Evolutionary conservation across 768 basidiomycete species (phyloP).

Genomic region (Serendipita sp.): DNA sequence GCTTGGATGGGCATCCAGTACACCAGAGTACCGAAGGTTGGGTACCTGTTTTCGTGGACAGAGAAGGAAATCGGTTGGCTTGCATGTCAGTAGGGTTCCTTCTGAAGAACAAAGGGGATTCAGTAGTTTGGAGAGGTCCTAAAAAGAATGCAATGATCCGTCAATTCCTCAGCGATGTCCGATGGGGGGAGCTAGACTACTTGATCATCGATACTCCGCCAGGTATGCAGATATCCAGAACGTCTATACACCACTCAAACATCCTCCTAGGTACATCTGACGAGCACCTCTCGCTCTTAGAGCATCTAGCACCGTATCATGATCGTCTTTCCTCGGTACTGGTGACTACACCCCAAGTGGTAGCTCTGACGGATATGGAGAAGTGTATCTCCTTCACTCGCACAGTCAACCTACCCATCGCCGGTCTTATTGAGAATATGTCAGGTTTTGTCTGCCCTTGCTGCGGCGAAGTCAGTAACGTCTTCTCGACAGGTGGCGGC

Average conservation of each 20-base stretch:
- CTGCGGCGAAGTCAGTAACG: slow-evolving; percentile 85
- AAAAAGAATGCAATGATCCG: slow-evolving; percentile 98
- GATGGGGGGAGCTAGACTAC: slow-evolving; percentile 89
- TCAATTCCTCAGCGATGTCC: slow-evolving; percentile 86
- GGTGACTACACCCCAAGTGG: slow-evolving; percentile 95
- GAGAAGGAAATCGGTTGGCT: slow-evolving; percentile 48
- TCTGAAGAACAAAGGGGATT: slow-evolving; percentile 75
- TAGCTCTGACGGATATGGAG: slow-evolving; percentile 85
- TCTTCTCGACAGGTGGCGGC: slow-evolving; percentile 90
- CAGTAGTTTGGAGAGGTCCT: slow-evolving; percentile 95
- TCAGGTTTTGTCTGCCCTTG: slow-evolving; percentile 96
- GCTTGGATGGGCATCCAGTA: slow-evolving; percentile 69
- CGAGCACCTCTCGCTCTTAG: slow-evolving; percentile 89
- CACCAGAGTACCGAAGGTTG: slow-evolving; percentile 92
- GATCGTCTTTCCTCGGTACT: slow-evolving; percentile 62
- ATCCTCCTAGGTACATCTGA: slow-evolving; percentile 81
- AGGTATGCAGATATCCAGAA: slow-evolving; percentile 33
- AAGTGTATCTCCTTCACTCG: slow-evolving; percentile 95
- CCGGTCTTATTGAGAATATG: slow-evolving; percentile 97
- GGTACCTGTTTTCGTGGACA: slow-evolving; percentile 96
- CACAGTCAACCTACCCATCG: slow-evolving; percentile 65
- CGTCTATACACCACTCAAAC: background rate
- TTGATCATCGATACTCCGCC: slow-evolving; percentile 92
- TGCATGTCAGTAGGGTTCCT: slow-evolving; percentile 98
- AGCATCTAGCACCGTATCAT: slow-evolving; percentile 78